Evolutionary conservation across 345 rosid species (phyloP).

Genomic region (Syzygium aromaticum): DNA sequence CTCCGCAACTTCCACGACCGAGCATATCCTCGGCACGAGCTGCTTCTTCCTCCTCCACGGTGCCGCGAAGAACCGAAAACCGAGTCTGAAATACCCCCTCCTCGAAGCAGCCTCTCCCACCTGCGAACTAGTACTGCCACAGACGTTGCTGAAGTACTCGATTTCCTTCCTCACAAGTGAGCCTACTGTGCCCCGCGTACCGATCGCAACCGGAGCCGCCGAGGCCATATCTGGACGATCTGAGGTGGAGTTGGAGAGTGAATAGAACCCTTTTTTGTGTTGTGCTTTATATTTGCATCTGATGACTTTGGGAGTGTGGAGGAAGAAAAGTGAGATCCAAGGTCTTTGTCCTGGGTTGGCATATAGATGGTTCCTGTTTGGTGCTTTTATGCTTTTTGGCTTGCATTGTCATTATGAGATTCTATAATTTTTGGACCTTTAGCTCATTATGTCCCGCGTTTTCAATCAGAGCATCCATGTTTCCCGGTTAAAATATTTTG

Average conservation of each 20-base stretch:
- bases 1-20: background rate
- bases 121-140: background rate
- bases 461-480: background rate
- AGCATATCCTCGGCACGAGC: background rate
- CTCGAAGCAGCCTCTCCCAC: background rate
- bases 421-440: background rate
- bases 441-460: background rate
- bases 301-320: background rate
- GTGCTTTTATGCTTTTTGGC: background rate
- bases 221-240: background rate
- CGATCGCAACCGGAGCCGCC: slow-evolving; percentile 32
- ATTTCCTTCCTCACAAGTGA: slow-evolving; percentile 67
- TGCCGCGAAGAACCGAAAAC: background rate
- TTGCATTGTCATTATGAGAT: background rate
- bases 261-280: background rate
- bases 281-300: background rate
- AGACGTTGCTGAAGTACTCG: slow-evolving; percentile 35
- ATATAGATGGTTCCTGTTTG: background rate
- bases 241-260: background rate
- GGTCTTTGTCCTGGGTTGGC: background rate
- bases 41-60: background rate
- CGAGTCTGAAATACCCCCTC: background rate
- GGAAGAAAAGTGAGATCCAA: background rate
- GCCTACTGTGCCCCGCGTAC: slow-evolving; percentile 75
- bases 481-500: background rate